Percentiles rank a stretch among this genome's conserved stretches.
These are phyloP conservation scores for Lepidium campestre DNA, from an alignment of 441 rosid species.

Conservation along the genomic window DNA sequence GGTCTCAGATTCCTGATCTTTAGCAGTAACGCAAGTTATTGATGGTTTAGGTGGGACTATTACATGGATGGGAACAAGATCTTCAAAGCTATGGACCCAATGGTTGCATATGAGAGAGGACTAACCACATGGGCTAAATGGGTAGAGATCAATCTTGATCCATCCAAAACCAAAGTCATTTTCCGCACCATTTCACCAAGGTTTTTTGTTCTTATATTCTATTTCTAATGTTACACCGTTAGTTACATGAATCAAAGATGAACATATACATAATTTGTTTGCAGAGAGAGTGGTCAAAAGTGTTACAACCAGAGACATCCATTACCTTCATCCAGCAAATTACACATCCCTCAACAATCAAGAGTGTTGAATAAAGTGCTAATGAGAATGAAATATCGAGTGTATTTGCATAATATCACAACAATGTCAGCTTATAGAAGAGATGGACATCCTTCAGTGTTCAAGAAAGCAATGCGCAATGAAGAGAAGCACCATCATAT, in stretches of 20 bases:
- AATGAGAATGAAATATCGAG: constrained; percentile 67
- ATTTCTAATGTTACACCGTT: background rate
- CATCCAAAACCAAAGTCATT: constrained; percentile 62
- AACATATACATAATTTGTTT: background rate
- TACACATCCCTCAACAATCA: constrained; percentile 54
- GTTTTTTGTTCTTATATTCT: background rate
- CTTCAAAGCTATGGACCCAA: constrained; percentile 61
- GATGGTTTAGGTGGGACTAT: constrained; percentile 78
- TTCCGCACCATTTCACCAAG: constrained; percentile 87
- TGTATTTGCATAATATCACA: constrained; percentile 70
- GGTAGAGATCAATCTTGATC: constrained; percentile 80
- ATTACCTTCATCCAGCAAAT: constrained; percentile 45
- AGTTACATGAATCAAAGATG: background rate
- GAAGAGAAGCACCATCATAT: constrained; percentile 43
- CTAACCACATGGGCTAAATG: constrained; percentile 91
- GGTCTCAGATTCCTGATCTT: background rate
- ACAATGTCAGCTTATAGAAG: constrained; percentile 66
- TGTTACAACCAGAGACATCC: constrained; percentile 82
- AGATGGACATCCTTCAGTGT: constrained; percentile 92
- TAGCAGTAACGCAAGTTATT: background rate
- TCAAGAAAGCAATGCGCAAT: constrained; percentile 47
- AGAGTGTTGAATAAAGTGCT: constrained; percentile 65
- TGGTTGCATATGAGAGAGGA: constrained; percentile 81
- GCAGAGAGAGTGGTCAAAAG: constrained; percentile 78
- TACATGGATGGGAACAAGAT: constrained; percentile 64